These are phyloP conservation scores for Astragalus glycyphyllos DNA, from an alignment of 306 rosid species.

Conservation along the genomic window DNA sequence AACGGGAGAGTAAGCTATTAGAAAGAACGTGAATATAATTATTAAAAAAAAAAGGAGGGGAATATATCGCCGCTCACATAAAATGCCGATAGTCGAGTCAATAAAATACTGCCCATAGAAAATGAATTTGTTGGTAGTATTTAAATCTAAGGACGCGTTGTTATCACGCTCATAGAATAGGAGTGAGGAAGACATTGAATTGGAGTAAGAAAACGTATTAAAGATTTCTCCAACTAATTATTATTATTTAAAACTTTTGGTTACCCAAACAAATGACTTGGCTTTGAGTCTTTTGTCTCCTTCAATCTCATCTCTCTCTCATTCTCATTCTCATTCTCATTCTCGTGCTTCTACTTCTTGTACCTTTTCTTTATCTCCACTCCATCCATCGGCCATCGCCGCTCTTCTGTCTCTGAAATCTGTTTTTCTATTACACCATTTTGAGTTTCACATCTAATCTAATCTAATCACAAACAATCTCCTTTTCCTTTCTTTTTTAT, in stretches of 20 bases:
- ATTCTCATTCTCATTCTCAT: slow-evolving; percentile 11
- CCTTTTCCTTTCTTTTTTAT: neutral
- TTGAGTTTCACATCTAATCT: slow-evolving; percentile 39
- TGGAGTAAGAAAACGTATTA: slow-evolving; percentile 47
- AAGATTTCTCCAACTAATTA: slow-evolving; percentile 52
- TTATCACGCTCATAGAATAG: slow-evolving; percentile 47
- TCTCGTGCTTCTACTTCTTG: slow-evolving; percentile 7
- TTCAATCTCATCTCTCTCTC: slow-evolving; percentile 16
- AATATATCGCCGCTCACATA: neutral
- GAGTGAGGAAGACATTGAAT: slow-evolving; percentile 43
- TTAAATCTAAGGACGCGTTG: slow-evolving; percentile 43
- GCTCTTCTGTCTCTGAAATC: slow-evolving; percentile 26
- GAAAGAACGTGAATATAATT: no score
- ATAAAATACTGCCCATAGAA: slow-evolving; percentile 7
- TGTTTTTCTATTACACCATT: neutral
- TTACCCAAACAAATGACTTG: slow-evolving; percentile 64
- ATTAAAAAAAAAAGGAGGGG: no score
- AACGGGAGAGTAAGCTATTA: no score
- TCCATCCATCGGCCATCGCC: slow-evolving; percentile 37
- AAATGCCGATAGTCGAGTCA: slow-evolving; percentile 19
- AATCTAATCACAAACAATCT: neutral
- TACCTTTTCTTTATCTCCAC: slow-evolving; percentile 60
- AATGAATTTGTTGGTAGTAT: neutral
- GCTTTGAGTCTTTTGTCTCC: slow-evolving; percentile 56
- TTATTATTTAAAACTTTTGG: slow-evolving; percentile 62